phyloP scores from a whole-genome alignment of 148 eudicot genomes.

The Chenopodium album region DNA sequence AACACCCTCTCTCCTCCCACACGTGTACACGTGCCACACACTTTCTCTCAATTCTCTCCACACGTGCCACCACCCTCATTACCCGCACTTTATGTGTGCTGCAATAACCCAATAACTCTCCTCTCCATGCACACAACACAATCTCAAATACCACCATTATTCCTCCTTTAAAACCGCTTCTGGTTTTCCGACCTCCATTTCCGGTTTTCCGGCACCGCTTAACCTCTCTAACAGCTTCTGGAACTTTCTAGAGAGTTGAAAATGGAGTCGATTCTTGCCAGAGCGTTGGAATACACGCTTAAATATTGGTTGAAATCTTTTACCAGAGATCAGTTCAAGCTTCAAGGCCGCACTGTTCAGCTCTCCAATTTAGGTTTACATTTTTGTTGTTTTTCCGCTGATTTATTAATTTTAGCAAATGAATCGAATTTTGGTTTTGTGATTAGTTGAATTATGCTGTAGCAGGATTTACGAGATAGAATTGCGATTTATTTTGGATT shows the following conservation, averaged over 20 bases:
- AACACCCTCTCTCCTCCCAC: background rate
- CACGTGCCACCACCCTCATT: slow-evolving; percentile 15
- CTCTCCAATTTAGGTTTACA: slow-evolving; percentile 82
- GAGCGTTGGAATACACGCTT: slow-evolving; percentile 89
- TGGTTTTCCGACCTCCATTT: slow-evolving; percentile 14
- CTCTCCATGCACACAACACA: slow-evolving; percentile 9
- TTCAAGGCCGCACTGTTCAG: slow-evolving; percentile 85
- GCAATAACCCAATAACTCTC: background rate
- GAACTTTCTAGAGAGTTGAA: background rate
- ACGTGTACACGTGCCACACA: slow-evolving; percentile 22
- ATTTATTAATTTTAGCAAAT: background rate
- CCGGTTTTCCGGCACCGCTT: slow-evolving; percentile 11
- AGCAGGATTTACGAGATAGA: slow-evolving; percentile 3
- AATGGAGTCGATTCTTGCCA: slow-evolving; percentile 94
- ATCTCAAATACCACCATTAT: background rate
- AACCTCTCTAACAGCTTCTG: background rate
- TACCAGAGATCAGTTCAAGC: slow-evolving; percentile 93
- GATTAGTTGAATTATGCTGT: slow-evolving; percentile 23
- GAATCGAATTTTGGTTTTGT: background rate
- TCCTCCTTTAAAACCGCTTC: slow-evolving; percentile 17
- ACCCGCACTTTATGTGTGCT: background rate
- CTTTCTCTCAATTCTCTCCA: slow-evolving; percentile 7
- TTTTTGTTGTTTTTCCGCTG: no score
- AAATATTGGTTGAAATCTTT: slow-evolving; percentile 98
- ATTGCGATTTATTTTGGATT: background rate